Evolutionary conservation across 352 stramenopile genomes (phyloP), one percentile per base, ranked within the genome.

Genomic region (Globisporangium cystogenes): DNA sequence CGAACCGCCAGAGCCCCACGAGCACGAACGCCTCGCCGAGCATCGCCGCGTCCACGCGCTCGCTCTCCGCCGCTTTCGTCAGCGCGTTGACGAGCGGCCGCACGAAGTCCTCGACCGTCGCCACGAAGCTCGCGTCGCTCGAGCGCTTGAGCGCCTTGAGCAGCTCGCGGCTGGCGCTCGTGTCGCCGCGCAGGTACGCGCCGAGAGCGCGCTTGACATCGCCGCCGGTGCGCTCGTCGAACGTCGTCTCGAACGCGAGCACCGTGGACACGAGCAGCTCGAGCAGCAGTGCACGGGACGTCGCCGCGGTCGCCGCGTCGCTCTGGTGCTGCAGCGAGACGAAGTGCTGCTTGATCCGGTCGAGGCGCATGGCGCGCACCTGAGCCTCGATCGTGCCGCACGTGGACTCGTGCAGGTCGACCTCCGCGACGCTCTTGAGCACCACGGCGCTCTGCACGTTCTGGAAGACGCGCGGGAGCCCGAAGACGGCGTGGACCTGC

Each of bases 1-100:
- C 74, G 35, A 99, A 96, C 12, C 91, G 79, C 65, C 97, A 86
- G 57, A 98, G 57, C 29, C 97, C 97, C 50, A 99, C 53, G 33
- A 97, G 76, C 26, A 97, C 75, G 62, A 96, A 90, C 42, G 74
- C 79, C 51, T 96, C 59, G 35, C 90, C 87, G 15, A 87, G 68
- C 15, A 39, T 41, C 18, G 41, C 48, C 1, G 47, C 37, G 33
- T 35, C 51, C n/a, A 26, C 24, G 16, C 35, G 42, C 11, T 49
- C 42, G 27, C 2, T 53, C 24, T 31, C 33, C 7, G 18, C 14
- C 11, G 29, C 31, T 14, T 24, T 46, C 2, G 23, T 4, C 0
- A 64, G 36, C n/a, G 60, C 41, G 8, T 18, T 14, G 16, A 69
- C 26, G 4, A 67, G 52, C 21, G 57, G 44, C 5, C 45, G 37